Conservation (phyloP, 805 yeast species). For the Ogataea haglerorum region DNA sequence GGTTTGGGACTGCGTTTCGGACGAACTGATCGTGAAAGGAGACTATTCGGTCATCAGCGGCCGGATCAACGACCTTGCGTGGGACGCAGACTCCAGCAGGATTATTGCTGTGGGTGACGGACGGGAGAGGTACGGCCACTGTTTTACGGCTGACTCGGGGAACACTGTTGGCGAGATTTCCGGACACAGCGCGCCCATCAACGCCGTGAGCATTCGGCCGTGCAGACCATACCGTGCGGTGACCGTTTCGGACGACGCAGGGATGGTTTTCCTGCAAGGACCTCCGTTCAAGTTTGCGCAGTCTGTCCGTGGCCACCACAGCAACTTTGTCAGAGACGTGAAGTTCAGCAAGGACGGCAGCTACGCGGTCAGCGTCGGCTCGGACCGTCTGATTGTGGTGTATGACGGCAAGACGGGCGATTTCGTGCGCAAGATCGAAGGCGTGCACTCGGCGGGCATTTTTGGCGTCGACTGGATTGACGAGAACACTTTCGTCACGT, state of each 20-base stretch:
- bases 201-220: slow-evolving; percentile 80
- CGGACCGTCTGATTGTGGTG: slow-evolving; percentile 71
- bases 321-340: slow-evolving; percentile 77
- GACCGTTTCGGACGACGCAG: slow-evolving; percentile 87
- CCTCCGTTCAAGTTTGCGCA: slow-evolving; percentile 89
- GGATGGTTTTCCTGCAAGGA: slow-evolving; percentile 80
- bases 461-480: slow-evolving; percentile 70
- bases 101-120: slow-evolving; percentile 95
- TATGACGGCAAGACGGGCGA: slow-evolving; percentile 92
- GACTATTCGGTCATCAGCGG: slow-evolving; percentile 77
- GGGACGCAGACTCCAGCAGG: slow-evolving; percentile 88
- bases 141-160: slow-evolving; percentile 91
- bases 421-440: slow-evolving; percentile 48
- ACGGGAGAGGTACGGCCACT: slow-evolving; percentile 85
- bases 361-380: slow-evolving; percentile 73
- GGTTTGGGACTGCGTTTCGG: slow-evolving; percentile 74
- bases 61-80: slow-evolving; percentile 73
- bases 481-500: slow-evolving; percentile 65
- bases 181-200: slow-evolving; percentile 83
- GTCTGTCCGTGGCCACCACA: slow-evolving; percentile 70
- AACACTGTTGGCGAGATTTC: slow-evolving; percentile 95
- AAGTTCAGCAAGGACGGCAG: slow-evolving; percentile 80
- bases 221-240: slow-evolving; percentile 90
- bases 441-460: slow-evolving; percentile 72
- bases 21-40: slow-evolving; percentile 61